Conservation (phyloP, 805 yeast genomes). For the Barnettozyma sp. region DNA sequence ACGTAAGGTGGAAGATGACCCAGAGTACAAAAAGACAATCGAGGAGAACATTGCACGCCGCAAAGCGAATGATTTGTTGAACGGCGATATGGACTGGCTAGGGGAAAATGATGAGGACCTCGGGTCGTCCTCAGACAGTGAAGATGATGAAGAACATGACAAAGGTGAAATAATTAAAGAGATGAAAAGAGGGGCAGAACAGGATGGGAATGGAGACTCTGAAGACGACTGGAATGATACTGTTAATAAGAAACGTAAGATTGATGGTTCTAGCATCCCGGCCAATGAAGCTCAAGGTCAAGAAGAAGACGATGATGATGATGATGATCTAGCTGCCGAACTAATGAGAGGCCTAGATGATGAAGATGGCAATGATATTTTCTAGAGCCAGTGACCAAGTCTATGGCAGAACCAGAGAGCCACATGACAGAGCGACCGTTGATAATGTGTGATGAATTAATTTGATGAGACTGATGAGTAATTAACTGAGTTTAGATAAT, state of each 20-base stretch:
- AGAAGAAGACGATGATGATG: conserved; percentile 22
- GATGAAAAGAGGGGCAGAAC: conserved; percentile 6
- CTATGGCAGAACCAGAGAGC: no score
- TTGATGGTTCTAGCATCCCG: conserved; percentile 17
- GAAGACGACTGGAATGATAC: no score
- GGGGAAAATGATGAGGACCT: conserved; percentile 51
- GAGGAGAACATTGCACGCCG: no score
- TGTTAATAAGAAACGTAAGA: conserved; percentile 26
- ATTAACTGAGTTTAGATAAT: conserved; percentile 1
- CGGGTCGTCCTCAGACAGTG: conserved; percentile 33
- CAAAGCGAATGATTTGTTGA: conserved; percentile 32
- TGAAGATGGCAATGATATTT: conserved; percentile 8
- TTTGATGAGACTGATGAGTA: no score
- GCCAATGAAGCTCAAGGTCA: conserved; percentile 19
- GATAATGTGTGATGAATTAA: no score
- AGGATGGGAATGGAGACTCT: conserved; percentile 9
- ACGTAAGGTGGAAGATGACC: no score
- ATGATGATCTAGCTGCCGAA: conserved; percentile 28
- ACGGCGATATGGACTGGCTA: conserved; percentile 25
- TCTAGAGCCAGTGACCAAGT: no score
- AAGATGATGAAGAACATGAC: conserved; percentile 20
- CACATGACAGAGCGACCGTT: no score
- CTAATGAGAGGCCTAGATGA: conserved; percentile 25
- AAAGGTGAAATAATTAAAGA: conserved; percentile 1
- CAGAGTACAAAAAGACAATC: no score